Conservation (phyloP, 2,329 filamentous ascomycete genomes). For the Alternaria longipes region DNA sequence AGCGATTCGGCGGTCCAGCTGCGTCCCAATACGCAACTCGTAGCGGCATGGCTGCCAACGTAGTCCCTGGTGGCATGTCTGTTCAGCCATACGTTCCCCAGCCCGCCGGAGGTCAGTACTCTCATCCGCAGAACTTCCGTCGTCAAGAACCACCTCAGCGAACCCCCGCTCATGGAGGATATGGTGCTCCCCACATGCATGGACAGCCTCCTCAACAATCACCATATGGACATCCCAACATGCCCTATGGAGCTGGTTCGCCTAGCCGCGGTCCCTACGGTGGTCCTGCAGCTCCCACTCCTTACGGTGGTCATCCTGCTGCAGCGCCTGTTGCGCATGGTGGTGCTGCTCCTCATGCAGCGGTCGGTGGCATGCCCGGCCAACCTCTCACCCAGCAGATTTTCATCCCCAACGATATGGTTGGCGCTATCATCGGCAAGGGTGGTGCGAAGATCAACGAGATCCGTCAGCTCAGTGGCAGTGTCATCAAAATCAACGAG, state of each 20-base stretch:
- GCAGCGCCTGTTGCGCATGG: conserved; percentile 66
- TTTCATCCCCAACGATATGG: conserved; percentile 99
- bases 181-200: conserved; percentile 73
- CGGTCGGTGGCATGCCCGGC: conserved; percentile 66
- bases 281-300: conserved; percentile 77
- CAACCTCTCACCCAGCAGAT: conserved; percentile 95
- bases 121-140: conserved; percentile 87
- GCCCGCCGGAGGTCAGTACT: conserved; percentile 90
- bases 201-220: conserved; percentile 63
- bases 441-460: conserved; percentile 99
- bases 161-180: conserved; percentile 77
- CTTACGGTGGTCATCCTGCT: conserved; percentile 68
- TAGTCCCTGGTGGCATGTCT: conserved; percentile 97
- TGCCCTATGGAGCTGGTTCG: conserved; percentile 79
- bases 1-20: conserved; percentile 93
- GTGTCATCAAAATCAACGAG: conserved; percentile 99
- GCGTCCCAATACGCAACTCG: conserved; percentile 98
- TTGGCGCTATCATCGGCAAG: conserved; percentile 98
- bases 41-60: conserved; percentile 90
- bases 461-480: conserved; percentile 94
- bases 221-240: conserved; percentile 64
- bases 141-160: conserved; percentile 71
- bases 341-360: conserved; percentile 77
- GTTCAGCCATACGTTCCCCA: conserved; percentile 98
- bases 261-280: conserved; percentile 79